These are phyloP conservation scores for Ustanciosporium gigantosporum DNA, from an alignment of 1,284 basidiomycete genomes.

Conservation along the genomic window DNA sequence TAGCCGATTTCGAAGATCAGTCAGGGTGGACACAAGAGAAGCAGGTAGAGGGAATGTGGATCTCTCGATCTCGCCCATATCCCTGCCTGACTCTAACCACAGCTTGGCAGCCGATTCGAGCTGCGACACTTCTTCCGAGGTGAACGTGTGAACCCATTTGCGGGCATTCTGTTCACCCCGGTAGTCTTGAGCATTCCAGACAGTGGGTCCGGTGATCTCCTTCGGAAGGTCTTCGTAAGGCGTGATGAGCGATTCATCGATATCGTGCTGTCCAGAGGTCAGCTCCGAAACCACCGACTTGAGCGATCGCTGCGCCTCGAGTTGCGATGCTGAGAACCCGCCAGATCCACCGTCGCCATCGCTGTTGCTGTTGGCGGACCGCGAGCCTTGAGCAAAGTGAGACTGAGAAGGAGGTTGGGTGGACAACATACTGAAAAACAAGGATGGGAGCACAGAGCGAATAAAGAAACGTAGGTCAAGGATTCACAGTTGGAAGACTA, in stretches of 20 bases:
- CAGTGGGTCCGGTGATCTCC: slow-evolving; percentile 52
- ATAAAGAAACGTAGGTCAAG: too few species aligned
- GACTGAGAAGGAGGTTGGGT: neutral
- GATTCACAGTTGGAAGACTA: too few species aligned
- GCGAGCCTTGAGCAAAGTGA: neutral
- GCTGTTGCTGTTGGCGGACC: slow-evolving; percentile 3
- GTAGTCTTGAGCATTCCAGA: slow-evolving; percentile 56
- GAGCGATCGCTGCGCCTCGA: slow-evolving; percentile 43
- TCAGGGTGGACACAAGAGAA: slow-evolving; percentile 31
- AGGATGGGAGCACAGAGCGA: too few species aligned
- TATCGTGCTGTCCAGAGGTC: slow-evolving; percentile 55
- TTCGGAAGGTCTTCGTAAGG: slow-evolving; percentile 61
- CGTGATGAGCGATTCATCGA: slow-evolving; percentile 28
- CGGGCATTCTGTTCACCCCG: slow-evolving; percentile 39
- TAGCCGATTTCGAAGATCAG: slow-evolving; percentile 29
- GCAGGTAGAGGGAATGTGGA: slow-evolving; percentile 48
- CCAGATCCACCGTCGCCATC: slow-evolving; percentile 17
- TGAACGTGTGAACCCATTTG: slow-evolving; percentile 50
- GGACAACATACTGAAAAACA: neutral
- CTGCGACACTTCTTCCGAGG: slow-evolving; percentile 31
- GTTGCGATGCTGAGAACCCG: slow-evolving; percentile 33
- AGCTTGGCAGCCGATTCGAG: slow-evolving; percentile 38
- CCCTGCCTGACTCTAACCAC: slow-evolving; percentile 44
- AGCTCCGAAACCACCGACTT: slow-evolving; percentile 43
- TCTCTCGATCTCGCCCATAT: slow-evolving; percentile 50